A percentile compares a stretch with the other conserved stretches of the same genome.
phyloP scores from a whole-genome alignment of 1,284 basidiomycete genomes.

The Sanghuangporus baumii region DNA sequence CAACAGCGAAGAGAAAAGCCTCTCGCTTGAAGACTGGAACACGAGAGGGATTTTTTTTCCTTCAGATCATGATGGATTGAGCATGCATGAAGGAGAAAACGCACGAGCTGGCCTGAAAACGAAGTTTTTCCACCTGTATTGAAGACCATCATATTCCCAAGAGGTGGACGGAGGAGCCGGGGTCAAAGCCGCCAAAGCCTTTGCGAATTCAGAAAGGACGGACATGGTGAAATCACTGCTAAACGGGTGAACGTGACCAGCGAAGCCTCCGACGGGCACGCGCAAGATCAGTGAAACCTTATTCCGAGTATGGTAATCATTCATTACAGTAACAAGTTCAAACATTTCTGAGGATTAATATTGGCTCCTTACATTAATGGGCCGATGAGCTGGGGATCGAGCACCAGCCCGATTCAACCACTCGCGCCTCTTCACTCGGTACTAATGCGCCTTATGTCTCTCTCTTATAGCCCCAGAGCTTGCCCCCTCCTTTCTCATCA shows the following conservation, averaged over 20 bases:
- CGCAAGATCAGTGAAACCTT: neutral
- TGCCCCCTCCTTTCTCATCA: neutral
- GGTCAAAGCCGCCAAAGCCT: constrained; percentile 36
- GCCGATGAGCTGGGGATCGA: neutral
- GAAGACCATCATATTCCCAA: constrained; percentile 52
- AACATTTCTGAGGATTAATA: neutral
- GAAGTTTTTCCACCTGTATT: constrained; percentile 70
- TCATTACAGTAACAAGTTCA: neutral
- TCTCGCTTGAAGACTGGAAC: constrained; percentile 61
- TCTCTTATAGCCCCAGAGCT: neutral
- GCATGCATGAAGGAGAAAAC: constrained; percentile 23
- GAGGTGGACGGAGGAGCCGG: constrained; percentile 39
- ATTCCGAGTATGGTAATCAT: neutral
- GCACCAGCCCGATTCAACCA: neutral
- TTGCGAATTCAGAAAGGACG: constrained; percentile 11
- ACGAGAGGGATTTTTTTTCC: neutral
- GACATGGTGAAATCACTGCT: neutral
- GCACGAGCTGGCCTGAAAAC: constrained; percentile 76
- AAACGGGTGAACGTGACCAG: neutral
- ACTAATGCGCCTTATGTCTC: neutral
- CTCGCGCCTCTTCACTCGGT: neutral
- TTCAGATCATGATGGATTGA: neutral
- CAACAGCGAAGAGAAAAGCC: constrained; percentile 43
- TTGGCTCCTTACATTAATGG: neutral
- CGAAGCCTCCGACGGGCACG: constrained; percentile 16